Percentiles rank a stretch among this genome's conserved stretches.
Evolutionary conservation across 148 eudicot species (phyloP).

Genomic region (Cornus kousa): DNA sequence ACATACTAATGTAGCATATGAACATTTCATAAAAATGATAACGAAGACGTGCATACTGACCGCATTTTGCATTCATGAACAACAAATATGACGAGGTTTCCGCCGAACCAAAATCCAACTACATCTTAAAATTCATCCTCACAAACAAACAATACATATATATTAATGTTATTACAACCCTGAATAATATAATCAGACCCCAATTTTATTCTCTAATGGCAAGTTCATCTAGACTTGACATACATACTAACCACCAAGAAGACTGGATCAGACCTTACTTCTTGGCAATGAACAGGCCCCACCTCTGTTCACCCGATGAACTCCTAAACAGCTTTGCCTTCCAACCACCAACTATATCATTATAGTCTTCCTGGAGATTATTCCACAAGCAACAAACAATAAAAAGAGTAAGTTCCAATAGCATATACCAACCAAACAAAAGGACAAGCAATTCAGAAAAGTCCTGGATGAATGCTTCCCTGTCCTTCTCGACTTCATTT

Average conservation of each 20-base stretch:
- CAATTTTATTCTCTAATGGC: constrained; percentile 8
- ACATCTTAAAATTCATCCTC: no score
- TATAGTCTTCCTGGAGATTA: constrained; percentile 58
- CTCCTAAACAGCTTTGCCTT: constrained; percentile 73
- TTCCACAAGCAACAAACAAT: not conserved
- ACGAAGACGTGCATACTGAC: no score
- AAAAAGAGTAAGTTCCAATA: not conserved
- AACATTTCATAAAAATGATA: no score
- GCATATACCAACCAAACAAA: not conserved
- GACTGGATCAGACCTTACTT: constrained; percentile 28
- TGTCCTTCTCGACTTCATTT: constrained; percentile 64
- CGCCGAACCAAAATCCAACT: no score
- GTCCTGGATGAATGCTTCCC: constrained; percentile 65
- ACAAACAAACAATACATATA: not conserved
- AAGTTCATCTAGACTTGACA: not conserved
- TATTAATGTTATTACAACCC: not conserved
- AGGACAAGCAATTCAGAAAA: constrained; percentile 72
- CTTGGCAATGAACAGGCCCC: constrained; percentile 87
- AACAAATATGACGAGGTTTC: no score
- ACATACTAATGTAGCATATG: no score
- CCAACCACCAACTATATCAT: constrained; percentile 91
- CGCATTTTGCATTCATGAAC: no score
- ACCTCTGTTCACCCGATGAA: constrained; percentile 80
- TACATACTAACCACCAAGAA: not conserved
- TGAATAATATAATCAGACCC: not conserved